Conservation (phyloP, 108 stramenopile genomes). For the Fistulifera pelliculosa region DNA sequence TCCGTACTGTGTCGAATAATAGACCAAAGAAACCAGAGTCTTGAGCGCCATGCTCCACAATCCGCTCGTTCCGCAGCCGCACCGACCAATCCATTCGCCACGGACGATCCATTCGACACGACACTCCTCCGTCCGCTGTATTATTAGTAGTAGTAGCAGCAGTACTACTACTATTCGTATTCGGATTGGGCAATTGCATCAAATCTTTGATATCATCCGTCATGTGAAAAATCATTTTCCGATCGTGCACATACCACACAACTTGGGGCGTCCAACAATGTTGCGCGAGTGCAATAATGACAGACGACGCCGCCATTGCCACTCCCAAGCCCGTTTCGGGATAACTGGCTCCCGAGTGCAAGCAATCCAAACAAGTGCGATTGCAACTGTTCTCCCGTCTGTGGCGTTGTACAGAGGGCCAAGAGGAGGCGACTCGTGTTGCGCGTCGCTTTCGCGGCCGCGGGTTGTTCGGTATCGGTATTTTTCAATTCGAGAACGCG, state of each 20-base stretch:
- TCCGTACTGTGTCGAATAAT: conserved; percentile 54
- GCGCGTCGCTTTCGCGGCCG: conserved; percentile 44
- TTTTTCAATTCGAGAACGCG: conserved; percentile 90
- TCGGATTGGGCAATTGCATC: conserved; percentile 41
- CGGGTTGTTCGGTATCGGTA: conserved; percentile 14
- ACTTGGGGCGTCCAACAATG: conserved; percentile 71
- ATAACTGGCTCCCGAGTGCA: conserved; percentile 83
- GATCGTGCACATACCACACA: conserved; percentile 88
- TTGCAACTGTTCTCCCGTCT: conserved; percentile 86
- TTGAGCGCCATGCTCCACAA: conserved; percentile 79
- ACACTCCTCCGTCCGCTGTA: not conserved
- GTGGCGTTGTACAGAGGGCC: conserved; percentile 67
- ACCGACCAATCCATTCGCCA: conserved; percentile 42
- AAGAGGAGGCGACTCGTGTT: conserved; percentile 75
- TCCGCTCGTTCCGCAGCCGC: conserved; percentile 72
- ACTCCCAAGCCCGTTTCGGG: conserved; percentile 79
- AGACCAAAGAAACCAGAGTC: conserved; percentile 72
- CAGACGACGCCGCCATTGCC: conserved; percentile 72
- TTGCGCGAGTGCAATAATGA: conserved; percentile 76
- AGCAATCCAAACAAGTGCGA: conserved; percentile 89
- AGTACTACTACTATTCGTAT: not conserved
- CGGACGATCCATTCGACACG: not conserved
- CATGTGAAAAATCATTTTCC: conserved; percentile 90
- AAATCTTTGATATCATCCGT: conserved; percentile 91
- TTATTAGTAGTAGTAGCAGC: not conserved